phyloP scores from a whole-genome alignment of 2,329 filamentous ascomycete species.

The Diplodia scrobiculata region DNA sequence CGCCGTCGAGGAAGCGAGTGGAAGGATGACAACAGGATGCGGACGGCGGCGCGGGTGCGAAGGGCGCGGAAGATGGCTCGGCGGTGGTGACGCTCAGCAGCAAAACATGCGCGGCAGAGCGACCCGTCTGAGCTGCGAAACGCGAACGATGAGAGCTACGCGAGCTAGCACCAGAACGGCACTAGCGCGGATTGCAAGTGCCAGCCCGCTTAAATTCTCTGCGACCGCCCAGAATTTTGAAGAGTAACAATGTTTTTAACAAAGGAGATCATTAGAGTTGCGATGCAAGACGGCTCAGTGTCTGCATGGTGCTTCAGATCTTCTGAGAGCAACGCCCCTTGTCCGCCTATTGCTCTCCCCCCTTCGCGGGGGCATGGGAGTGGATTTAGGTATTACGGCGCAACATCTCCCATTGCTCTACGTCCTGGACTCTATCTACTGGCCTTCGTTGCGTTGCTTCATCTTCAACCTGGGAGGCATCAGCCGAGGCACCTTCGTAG shows the following conservation, averaged over 20 bases:
- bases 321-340: slow-evolving; percentile 79
- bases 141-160: slow-evolving; percentile 23
- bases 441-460: slow-evolving; percentile 66
- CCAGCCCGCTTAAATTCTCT: slow-evolving; percentile 21
- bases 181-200: neutral
- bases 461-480: slow-evolving; percentile 66
- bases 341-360: slow-evolving; percentile 51
- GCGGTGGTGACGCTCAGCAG: slow-evolving; percentile 16
- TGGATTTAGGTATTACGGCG: slow-evolving; percentile 46
- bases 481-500: slow-evolving; percentile 19
- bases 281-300: slow-evolving; percentile 87
- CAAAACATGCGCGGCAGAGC: slow-evolving; percentile 28
- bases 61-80: slow-evolving; percentile 22
- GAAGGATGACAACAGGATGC: slow-evolving; percentile 1
- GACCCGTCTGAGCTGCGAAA: slow-evolving; percentile 11
- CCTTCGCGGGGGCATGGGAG: slow-evolving; percentile 53
- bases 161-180: neutral
- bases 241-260: slow-evolving; percentile 66
- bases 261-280: slow-evolving; percentile 98
- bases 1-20: neutral
- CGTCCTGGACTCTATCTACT: slow-evolving; percentile 3
- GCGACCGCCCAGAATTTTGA: slow-evolving; percentile 12
- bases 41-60: slow-evolving; percentile 5
- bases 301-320: slow-evolving; percentile 99
- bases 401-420: slow-evolving; percentile 42